These are phyloP conservation scores for Ramalina intermedia DNA, from an alignment of 495 filamentous ascomycete species.

Conservation along the genomic window DNA sequence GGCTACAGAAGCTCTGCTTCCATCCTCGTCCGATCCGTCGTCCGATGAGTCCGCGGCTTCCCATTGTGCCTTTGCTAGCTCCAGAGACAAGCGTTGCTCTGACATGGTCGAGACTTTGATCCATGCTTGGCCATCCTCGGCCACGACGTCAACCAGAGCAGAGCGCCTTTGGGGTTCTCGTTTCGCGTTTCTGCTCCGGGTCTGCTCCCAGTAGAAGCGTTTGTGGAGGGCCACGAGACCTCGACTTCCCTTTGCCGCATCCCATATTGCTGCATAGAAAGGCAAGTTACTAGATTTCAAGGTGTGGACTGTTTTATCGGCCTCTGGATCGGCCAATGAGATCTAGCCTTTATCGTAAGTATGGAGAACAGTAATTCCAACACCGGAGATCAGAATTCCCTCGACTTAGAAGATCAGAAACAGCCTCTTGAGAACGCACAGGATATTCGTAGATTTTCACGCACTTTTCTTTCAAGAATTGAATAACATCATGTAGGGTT, in stretches of 20 bases:
- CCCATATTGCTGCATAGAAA: conserved; percentile 43
- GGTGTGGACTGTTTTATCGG: conserved; percentile 26
- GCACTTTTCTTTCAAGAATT: neutral
- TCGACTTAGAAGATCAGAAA: neutral
- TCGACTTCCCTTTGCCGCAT: conserved; percentile 28
- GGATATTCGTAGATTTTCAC: neutral
- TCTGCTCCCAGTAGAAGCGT: conserved; percentile 38
- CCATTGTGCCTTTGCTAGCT: conserved; percentile 52
- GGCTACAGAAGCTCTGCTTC: neutral
- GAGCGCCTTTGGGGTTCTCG: conserved; percentile 27
- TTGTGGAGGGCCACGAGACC: conserved; percentile 38
- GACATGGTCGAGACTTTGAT: conserved; percentile 48
- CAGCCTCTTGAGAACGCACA: neutral
- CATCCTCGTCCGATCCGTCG: conserved; percentile 24
- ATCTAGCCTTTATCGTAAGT: conserved; percentile 8
- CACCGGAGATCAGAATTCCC: neutral
- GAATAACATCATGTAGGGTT: neutral
- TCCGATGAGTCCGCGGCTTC: conserved; percentile 25
- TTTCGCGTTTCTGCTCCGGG: conserved; percentile 15
- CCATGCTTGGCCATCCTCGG: conserved; percentile 42
- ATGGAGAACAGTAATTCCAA: neutral
- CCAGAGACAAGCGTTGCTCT: conserved; percentile 40
- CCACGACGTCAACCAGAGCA: conserved; percentile 34
- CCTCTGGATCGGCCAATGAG: conserved; percentile 12
- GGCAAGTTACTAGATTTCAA: conserved; percentile 43